Evolutionary conservation across 768 basidiomycete genomes (phyloP), one percentile per base, ranked within the genome.

Genomic region (Exsudoporus frostii): DNA sequence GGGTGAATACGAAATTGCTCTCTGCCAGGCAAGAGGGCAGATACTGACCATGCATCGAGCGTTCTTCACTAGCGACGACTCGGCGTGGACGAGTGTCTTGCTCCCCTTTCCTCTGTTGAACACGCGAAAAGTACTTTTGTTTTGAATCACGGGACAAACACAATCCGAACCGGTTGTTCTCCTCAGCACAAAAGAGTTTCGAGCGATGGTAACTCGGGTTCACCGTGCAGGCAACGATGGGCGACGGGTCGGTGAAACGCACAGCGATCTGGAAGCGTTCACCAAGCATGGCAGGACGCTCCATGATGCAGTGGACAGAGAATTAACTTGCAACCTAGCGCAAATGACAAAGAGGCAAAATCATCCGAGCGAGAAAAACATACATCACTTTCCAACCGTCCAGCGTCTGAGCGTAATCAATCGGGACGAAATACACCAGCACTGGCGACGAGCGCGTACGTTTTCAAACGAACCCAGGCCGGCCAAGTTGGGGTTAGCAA

Each of bases 361-460:
- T 42, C 33, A 30, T 17, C 38, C 45, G 15, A 19, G 13, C 9
- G n/a, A n/a, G 36, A 27, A 34, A 46, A 14, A 79, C 80, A 9
- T 15, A 79, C 80, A 61, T 65, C n/a, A 60, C 27, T 56, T 82
- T 79, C 76, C 75, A 79, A 4, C 76, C 78, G 54, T 81, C 80
- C 1, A 27, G 17, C 1, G 75, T 76, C 20, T 57, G 50, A 8
- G 50, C 27, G 32, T 72, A 71, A 4, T 51, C 50, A 71, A 4
- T 51, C 50, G 1, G 6, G 8, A 0, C 11, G 17, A 2, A 52
- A 55, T 20, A 62, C 40, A 17, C 63, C 72, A 3, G 71, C 71
- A 39, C 69, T 72, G 11, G 63, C 64, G 22, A 72, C 54, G 15
- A 74, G 57, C 19, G 25, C 55, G 54, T 36, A 75, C 64, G 27